Conservation (phyloP, 192 early-diverging fungal genomes). For the Coemansia sp. region DNA sequence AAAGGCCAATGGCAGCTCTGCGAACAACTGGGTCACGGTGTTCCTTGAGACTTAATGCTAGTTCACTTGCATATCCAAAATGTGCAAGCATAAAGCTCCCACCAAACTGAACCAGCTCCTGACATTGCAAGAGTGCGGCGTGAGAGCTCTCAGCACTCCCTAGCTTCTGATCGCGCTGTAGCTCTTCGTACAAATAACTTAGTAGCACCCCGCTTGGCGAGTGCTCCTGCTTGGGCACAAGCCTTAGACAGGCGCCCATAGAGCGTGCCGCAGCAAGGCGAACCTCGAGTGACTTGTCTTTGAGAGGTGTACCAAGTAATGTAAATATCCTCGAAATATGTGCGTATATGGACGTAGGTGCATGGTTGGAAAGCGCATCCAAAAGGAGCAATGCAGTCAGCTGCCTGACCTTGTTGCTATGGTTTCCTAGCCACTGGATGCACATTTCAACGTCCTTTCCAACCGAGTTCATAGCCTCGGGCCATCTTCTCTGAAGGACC, state of each 20-base stretch:
- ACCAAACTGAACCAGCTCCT: constrained; percentile 74
- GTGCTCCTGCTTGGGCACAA: constrained; percentile 79
- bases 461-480: constrained; percentile 8
- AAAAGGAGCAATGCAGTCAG: constrained; percentile 25
- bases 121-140: constrained; percentile 73
- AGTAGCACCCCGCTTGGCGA: constrained; percentile 62
- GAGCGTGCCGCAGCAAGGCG: constrained; percentile 80
- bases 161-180: constrained; percentile 63
- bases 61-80: constrained; percentile 70
- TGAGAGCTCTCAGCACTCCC: constrained; percentile 75
- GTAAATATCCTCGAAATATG: constrained; percentile 84
- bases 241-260: constrained; percentile 69
- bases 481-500: constrained; percentile 13
- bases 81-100: constrained; percentile 77
- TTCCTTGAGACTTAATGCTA: constrained; percentile 71
- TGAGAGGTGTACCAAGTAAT: constrained; percentile 74
- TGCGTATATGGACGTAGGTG: constrained; percentile 74
- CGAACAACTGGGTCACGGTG: constrained; percentile 73
- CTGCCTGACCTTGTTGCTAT: constrained; percentile 12
- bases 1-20: constrained; percentile 71
- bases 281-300: constrained; percentile 73
- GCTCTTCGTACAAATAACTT: constrained; percentile 77
- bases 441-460: constrained; percentile 18
- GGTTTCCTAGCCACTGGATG: constrained; percentile 22
- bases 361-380: constrained; percentile 13